These are phyloP conservation scores for Primulina huaijiensis DNA, from an alignment of 257 asterid genomes.

Conservation along the genomic window DNA sequence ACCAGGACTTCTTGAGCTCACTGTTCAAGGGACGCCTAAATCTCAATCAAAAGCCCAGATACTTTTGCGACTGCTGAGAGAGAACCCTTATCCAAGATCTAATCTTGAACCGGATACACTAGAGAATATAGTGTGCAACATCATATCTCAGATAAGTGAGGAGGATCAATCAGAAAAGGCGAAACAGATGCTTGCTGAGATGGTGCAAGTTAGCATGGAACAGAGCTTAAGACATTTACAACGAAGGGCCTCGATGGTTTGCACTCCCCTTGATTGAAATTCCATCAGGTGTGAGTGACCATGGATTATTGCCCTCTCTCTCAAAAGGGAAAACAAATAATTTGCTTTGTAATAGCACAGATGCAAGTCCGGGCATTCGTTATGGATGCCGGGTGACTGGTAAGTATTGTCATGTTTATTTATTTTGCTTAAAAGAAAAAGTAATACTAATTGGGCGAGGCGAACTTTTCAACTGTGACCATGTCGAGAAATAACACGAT, in stretches of 20 bases:
- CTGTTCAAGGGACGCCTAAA: conserved; percentile 79
- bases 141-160: conserved; percentile 73
- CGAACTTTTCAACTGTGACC: too few relatives aligned
- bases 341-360: not conserved
- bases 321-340: not conserved
- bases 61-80: conserved; percentile 66
- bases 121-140: conserved; percentile 68
- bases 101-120: conserved; percentile 69
- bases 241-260: conserved; percentile 48
- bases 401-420: too few relatives aligned
- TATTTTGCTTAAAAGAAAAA: not conserved
- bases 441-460: too few relatives aligned
- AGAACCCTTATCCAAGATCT: conserved; percentile 75
- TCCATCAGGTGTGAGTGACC: conserved; percentile 10
- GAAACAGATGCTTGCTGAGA: conserved; percentile 85
- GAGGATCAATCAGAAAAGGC: conserved; percentile 82
- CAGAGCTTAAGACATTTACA: conserved; percentile 76
- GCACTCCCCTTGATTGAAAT: conserved; percentile 52
- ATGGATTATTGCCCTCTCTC: not conserved
- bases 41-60: conserved; percentile 70
- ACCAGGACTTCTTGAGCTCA: conserved; percentile 94
- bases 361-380: conserved; percentile 17
- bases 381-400: not conserved
- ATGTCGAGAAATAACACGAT: too few relatives aligned
- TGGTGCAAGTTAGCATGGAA: conserved; percentile 98